Percentiles rank a stretch among this genome's conserved stretches.
phyloP scores from a whole-genome alignment of 2,329 filamentous ascomycete genomes.

The Cordyceps tenuipes region DNA sequence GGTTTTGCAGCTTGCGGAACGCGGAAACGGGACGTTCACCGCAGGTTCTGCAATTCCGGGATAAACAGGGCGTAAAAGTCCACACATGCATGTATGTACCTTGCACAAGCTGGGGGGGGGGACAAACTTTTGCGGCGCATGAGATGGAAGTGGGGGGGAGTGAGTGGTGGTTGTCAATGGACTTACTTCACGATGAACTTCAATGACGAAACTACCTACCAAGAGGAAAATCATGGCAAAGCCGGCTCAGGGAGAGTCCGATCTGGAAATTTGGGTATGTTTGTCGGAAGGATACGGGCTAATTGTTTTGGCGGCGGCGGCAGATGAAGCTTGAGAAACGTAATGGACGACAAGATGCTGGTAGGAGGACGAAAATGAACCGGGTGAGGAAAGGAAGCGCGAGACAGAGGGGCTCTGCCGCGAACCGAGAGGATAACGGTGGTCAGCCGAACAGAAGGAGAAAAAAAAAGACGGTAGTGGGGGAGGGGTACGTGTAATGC shows the following conservation, averaged over 20 bases:
- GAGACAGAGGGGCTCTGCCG: neutral
- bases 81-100: neutral
- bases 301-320: neutral
- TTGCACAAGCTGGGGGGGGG: neutral
- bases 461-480: neutral
- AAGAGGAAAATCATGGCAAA: neutral
- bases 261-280: neutral
- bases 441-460: neutral
- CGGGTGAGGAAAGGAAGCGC: neutral
- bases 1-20: neutral
- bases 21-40: neutral
- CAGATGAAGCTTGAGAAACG: neutral
- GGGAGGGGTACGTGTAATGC: neutral
- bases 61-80: neutral
- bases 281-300: slow-evolving; percentile 1
- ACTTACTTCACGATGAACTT: slow-evolving; percentile 9
- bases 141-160: neutral
- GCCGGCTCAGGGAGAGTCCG: neutral
- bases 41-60: neutral
- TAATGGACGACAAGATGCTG: neutral
- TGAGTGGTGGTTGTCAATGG: too few species aligned
- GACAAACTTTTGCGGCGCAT: too few species aligned
- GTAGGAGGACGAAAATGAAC: slow-evolving; percentile 6
- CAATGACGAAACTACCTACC: neutral
- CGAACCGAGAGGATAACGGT: slow-evolving; percentile 2